A percentile compares a stretch with the other conserved stretches of the same genome.
Conservation (phyloP, 352 stramenopile genomes). For the Phytophthora europaea region DNA sequence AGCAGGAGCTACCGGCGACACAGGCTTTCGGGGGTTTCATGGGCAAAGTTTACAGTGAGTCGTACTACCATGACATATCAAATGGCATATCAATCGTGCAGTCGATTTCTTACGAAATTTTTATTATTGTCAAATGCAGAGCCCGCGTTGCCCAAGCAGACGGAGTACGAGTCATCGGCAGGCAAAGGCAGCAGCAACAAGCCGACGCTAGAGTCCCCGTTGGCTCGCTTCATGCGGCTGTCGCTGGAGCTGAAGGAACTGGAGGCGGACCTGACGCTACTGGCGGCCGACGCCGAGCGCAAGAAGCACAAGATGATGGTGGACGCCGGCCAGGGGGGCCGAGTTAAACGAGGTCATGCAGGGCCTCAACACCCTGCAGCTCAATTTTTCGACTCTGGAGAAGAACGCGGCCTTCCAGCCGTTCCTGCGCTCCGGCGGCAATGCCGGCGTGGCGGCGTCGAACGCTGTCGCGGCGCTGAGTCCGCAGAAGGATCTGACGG, state of each 20-base stretch:
- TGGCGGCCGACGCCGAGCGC: constrained; percentile 50
- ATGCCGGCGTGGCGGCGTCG: constrained; percentile 1
- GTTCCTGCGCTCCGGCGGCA: constrained; percentile 49
- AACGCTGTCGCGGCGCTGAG: constrained; percentile 57
- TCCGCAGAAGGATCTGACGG: constrained; percentile 76
- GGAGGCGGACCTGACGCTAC: constrained; percentile 65
- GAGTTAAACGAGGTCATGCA: constrained; percentile 75
- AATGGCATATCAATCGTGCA: too few relatives aligned
- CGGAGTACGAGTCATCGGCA: constrained; percentile 58
- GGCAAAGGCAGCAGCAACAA: constrained; percentile 19
- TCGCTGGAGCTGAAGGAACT: constrained; percentile 79
- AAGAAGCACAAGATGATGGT: constrained; percentile 65
- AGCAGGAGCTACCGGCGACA: constrained; percentile 54
- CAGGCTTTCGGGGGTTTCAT: constrained; percentile 85
- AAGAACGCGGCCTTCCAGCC: constrained; percentile 66
- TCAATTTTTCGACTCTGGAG: constrained; percentile 71
- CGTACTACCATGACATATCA: background rate
- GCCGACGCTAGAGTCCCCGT: constrained; percentile 63
- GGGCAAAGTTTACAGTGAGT: constrained; percentile 86
- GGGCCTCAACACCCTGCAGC: constrained; percentile 66
- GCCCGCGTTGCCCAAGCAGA: constrained; percentile 55
- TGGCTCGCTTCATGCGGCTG: constrained; percentile 77
- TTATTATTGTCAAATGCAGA: constrained; percentile 40
- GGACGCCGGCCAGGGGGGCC: constrained; percentile 72
- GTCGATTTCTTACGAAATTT: background rate